Evolutionary conservation across 352 stramenopile genomes (phyloP), one percentile per base, ranked within the genome.

Genomic region (Phytophthora foliorum): DNA sequence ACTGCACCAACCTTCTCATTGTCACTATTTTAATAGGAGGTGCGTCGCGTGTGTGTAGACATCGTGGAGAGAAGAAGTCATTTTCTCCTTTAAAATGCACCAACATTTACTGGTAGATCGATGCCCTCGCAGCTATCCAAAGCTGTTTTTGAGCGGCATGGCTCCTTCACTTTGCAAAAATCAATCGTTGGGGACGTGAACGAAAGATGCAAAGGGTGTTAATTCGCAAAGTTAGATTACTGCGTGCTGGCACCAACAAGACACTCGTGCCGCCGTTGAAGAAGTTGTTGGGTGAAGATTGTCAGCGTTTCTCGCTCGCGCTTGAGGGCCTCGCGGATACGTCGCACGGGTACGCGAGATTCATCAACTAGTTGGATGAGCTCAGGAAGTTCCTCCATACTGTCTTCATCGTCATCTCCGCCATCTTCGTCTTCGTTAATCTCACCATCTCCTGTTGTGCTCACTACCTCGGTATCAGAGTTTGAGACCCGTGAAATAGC

Each of bases 241-340:
- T 4, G 44, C 34, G 19, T 45, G 9, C 13, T 66, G 7, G 63
- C 63, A 11, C 5, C 41, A 3, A 69, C 29, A 41, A 84, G 77
- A 45, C 80, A 91, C 46, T 91, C 77, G 55, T 86, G 77, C 8
- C 80, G 70, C 7, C 82, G 69, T 49, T 76, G 70, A 16, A 89
- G 52, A 9, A 91, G 75, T 59, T 81, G 51, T 4, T 88, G 65
- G 9, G 78, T 87, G 58, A 86, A 91, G n/a, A 69, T 21, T 16
- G 64, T 49, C 27, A 91, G 63, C 6, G 77, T 48, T 3, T 60
- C 13, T 34, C 73, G 74, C 57, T 91, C 80, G 11, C 56, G 64
- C n/a, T 77, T 73, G 14, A 91, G 64, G 14, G 63, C 58, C 13
- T 59, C 55, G 3, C 68, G 60, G 21, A 86, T 67, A 29, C 74